Percentiles rank a stretch among this genome's conserved stretches.
Conservation (phyloP, 129 eudicot species). For the Oenanthe sinensis region DNA sequence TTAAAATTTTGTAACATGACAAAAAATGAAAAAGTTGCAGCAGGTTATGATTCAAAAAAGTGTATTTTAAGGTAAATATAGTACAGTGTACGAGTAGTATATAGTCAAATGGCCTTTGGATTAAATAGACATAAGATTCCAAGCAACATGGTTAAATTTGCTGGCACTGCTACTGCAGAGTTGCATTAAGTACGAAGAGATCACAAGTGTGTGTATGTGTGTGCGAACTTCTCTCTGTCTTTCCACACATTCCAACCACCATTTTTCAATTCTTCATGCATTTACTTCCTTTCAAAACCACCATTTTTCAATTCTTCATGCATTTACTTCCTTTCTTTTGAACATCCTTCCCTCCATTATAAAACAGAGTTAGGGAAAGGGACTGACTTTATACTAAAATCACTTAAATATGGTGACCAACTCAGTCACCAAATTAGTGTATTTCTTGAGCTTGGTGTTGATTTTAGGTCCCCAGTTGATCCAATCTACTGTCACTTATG, state of each 20-base stretch:
- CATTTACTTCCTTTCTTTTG: not conserved
- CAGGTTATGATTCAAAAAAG: not conserved
- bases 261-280: constrained; percentile 10
- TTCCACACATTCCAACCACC: constrained; percentile 11
- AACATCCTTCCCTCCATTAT: constrained; percentile 5
- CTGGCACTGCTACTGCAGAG: constrained; percentile 10
- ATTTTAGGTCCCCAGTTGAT: constrained; percentile 26
- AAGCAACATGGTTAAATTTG: constrained; percentile 11
- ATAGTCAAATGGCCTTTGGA: not conserved
- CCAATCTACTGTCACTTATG: constrained; percentile 57
- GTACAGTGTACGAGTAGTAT: not conserved
- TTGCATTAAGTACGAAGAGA: constrained; percentile 8
- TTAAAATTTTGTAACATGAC: not conserved
- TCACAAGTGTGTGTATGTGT: not conserved
- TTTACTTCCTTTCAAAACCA: not conserved
- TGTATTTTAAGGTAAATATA: not conserved
- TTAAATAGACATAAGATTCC: constrained; percentile 14
- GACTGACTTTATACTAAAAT: not conserved
- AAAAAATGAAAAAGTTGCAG: not conserved
- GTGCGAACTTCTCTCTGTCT: not conserved
- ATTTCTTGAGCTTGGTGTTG: constrained; percentile 19
- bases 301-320: constrained; percentile 4
- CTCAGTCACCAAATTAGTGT: constrained; percentile 34
- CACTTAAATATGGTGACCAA: constrained; percentile 29
- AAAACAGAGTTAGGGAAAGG: not conserved